Evolutionary conservation across 768 basidiomycete genomes (phyloP).

Genomic region (Xerocomus brunneocitrinus): DNA sequence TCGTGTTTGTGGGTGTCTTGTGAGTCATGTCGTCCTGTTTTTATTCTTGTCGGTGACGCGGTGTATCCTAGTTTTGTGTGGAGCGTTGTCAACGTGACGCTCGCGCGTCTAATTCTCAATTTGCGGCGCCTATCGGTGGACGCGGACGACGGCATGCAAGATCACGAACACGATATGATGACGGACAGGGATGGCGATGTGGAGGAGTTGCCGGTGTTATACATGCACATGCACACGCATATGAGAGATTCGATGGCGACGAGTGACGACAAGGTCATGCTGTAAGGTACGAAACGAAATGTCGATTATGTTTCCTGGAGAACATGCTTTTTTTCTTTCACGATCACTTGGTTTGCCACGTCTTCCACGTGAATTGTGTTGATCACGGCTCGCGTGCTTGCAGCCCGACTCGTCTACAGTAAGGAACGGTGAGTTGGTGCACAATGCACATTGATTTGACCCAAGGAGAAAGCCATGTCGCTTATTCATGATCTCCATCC

Average conservation of each 20-base stretch:
- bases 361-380: too few relatives aligned
- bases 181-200: background rate
- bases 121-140: slow-evolving; percentile 19
- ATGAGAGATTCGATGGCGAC: background rate
- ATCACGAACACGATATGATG: background rate
- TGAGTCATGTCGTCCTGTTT: slow-evolving; percentile 3
- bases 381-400: too few relatives aligned
- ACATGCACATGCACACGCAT: background rate
- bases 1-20: slow-evolving; percentile 20
- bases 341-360: background rate
- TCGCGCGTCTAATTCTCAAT: slow-evolving; percentile 33
- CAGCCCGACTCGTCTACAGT: too few relatives aligned
- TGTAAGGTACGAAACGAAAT: background rate
- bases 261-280: background rate
- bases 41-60: background rate
- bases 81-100: slow-evolving; percentile 31
- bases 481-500: too few relatives aligned
- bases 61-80: slow-evolving; percentile 31
- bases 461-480: too few relatives aligned
- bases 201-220: background rate
- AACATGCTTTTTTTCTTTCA: background rate
- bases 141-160: background rate
- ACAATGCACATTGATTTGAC: too few relatives aligned
- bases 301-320: background rate
- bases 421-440: too few relatives aligned